Conservation (phyloP, 2,329 filamentous ascomycete species). For the Diaporthe ampelina region DNA sequence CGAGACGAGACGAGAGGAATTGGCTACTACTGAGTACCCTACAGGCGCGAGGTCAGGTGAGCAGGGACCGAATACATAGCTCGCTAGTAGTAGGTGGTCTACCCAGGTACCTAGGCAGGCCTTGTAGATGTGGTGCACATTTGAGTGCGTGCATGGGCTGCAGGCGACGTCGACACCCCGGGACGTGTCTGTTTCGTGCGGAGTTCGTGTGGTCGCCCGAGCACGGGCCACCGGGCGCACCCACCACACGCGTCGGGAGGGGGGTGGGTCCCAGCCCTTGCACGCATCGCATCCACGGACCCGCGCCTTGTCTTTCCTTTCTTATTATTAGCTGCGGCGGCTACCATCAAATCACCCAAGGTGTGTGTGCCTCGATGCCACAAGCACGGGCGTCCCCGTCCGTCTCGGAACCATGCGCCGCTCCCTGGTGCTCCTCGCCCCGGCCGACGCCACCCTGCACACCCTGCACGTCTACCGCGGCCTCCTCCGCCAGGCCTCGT, state of each 20-base stretch:
- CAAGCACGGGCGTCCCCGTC: conserved; percentile 11
- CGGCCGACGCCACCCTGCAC: conserved; percentile 53
- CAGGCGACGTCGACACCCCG: conserved; percentile 41
- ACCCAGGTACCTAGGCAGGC: background rate
- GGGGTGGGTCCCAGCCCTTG: background rate
- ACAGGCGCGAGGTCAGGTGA: conserved; percentile 39
- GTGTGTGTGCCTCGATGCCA: no score
- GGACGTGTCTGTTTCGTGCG: conserved; percentile 42
- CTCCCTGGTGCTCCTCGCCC: conserved; percentile 48
- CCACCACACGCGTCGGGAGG: conserved; percentile 22
- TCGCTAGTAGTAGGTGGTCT: background rate
- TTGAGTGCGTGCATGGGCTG: conserved; percentile 48
- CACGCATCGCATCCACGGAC: no score
- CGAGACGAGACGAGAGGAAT: background rate
- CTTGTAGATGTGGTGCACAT: conserved; percentile 44
- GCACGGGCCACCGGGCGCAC: conserved; percentile 3
- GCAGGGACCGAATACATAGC: background rate
- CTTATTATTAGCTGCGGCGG: no score
- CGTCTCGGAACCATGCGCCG: conserved; percentile 50
- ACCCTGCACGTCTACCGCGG: conserved; percentile 67
- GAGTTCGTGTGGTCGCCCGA: conserved; percentile 30
- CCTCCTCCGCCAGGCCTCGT: conserved; percentile 72
- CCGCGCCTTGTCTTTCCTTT: no score
- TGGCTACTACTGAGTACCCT: background rate
- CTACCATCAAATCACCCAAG: no score